Evolutionary conservation across 1,139 yeast species (phyloP).

Genomic region (Entelexis paramagnoliae): DNA sequence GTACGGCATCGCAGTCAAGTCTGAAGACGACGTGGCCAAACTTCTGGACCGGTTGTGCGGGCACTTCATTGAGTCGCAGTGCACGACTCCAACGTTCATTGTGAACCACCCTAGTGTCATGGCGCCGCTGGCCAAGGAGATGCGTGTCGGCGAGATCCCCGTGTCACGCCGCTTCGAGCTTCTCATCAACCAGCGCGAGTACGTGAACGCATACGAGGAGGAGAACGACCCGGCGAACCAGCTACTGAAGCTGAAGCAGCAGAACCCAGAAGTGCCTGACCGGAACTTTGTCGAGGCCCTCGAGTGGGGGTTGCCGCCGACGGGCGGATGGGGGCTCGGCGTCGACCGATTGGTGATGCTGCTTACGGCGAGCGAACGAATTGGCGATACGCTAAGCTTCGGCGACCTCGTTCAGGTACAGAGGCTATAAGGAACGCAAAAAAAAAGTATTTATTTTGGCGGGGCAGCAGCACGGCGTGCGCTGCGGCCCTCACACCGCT

Average conservation of each 20-base stretch:
- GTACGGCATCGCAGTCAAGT: slow-evolving; percentile 52
- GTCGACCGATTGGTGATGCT: slow-evolving; percentile 82
- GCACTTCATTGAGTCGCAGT: slow-evolving; percentile 53
- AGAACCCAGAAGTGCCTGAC: slow-evolving; percentile 50
- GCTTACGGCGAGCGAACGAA: slow-evolving; percentile 51
- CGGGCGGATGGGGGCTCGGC: slow-evolving; percentile 98
- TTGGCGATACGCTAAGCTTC: slow-evolving; percentile 72
- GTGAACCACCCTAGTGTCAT: slow-evolving; percentile 73
- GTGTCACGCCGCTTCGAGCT: slow-evolving; percentile 72
- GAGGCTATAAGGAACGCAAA: slow-evolving; percentile 7
- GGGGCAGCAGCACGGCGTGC: neutral
- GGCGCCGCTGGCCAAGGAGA: slow-evolving; percentile 81
- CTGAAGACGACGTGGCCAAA: slow-evolving; percentile 43
- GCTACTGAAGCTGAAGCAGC: slow-evolving; percentile 46
- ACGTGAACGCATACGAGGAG: slow-evolving; percentile 91
- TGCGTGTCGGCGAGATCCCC: slow-evolving; percentile 26
- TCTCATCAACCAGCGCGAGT: slow-evolving; percentile 70
- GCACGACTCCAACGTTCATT: slow-evolving; percentile 56
- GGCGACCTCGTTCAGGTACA: slow-evolving; percentile 46
- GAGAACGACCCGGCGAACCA: slow-evolving; percentile 80
- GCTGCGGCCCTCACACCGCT: neutral
- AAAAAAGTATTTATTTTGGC: neutral
- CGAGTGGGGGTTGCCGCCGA: slow-evolving; percentile 94
- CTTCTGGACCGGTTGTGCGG: slow-evolving; percentile 59
- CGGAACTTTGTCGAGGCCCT: slow-evolving; percentile 57